Percentiles rank a stretch among this genome's conserved stretches.
phyloP scores from a whole-genome alignment of 345 rosid genomes.

The Excoecaria agallocha region DNA sequence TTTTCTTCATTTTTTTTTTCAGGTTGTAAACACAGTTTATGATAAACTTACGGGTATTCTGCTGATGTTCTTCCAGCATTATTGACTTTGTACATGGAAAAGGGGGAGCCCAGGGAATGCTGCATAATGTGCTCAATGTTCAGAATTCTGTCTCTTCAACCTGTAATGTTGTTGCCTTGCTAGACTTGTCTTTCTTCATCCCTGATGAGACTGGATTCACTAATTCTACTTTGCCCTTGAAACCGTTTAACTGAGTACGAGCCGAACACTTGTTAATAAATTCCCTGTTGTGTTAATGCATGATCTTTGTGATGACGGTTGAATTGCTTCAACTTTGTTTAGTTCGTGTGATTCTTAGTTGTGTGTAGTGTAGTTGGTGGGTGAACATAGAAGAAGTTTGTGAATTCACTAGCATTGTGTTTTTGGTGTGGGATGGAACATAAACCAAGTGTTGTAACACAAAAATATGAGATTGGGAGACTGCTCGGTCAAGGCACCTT shows the following conservation, averaged over 20 bases:
- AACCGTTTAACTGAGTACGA: neutral
- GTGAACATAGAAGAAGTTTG: neutral
- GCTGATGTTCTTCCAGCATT: slow-evolving; percentile 6
- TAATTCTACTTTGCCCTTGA: neutral
- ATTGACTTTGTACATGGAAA: neutral
- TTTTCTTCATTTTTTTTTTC: slow-evolving; percentile 4
- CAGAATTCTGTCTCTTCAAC: slow-evolving; percentile 10
- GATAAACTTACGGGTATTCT: neutral
- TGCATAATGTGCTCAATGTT: slow-evolving; percentile 27
- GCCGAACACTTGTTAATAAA: neutral
- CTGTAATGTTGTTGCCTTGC: neutral
- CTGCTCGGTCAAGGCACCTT: slow-evolving; percentile 37
- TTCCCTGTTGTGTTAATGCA: slow-evolving; percentile 10
- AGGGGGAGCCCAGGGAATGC: slow-evolving; percentile 24
- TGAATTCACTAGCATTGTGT: neutral
- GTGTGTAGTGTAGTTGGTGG: neutral
- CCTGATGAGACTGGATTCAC: slow-evolving; percentile 19
- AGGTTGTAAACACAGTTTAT: neutral
- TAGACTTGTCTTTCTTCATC: slow-evolving; percentile 1
- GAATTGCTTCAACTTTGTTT: neutral
- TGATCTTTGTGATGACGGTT: slow-evolving; percentile 28
- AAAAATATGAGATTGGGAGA: slow-evolving; percentile 30
- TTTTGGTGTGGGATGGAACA: slow-evolving; percentile 21
- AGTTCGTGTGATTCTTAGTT: neutral
- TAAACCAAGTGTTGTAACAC: slow-evolving; percentile 26